Percentiles rank a stretch among this genome's conserved stretches.
Evolutionary conservation across 352 stramenopile genomes (phyloP).

Genomic region (Blastocystis sp.): DNA sequence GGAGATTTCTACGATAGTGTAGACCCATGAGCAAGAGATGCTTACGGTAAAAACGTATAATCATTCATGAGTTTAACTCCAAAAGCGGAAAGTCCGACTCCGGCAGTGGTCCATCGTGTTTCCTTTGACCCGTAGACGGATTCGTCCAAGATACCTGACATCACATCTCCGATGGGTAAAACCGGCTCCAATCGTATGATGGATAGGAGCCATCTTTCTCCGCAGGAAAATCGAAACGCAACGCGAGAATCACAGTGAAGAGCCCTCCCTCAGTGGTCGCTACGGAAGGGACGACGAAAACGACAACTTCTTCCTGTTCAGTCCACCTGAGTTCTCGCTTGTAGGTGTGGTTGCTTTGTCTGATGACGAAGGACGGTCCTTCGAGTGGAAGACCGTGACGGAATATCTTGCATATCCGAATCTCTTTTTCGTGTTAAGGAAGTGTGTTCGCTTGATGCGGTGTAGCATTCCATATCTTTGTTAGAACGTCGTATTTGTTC

Average conservation of each 20-base stretch:
- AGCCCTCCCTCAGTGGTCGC: not conserved
- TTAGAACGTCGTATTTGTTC: too few species aligned
- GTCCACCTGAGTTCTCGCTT: constrained; percentile 1
- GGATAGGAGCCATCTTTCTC: not conserved
- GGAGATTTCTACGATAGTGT: not conserved
- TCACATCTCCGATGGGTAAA: constrained; percentile 4
- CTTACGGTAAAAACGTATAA: not conserved
- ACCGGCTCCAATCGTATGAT: not conserved
- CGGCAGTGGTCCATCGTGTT: too few species aligned
- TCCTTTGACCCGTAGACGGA: not conserved
- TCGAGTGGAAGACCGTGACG: too few species aligned
- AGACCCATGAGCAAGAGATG: not conserved
- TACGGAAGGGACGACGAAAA: not conserved
- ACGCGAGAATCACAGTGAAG: not conserved
- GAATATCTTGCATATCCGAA: too few species aligned
- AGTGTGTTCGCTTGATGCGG: too few species aligned
- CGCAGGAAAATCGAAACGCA: constrained; percentile 22
- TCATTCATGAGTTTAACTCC: not conserved
- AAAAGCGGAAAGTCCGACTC: too few species aligned
- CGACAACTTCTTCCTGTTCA: constrained; percentile 38
- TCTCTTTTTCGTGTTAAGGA: too few species aligned
- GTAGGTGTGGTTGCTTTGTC: not conserved
- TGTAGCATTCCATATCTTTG: too few species aligned
- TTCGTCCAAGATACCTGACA: not conserved
- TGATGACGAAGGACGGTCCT: not conserved